These are phyloP conservation scores for Entomortierella chlamydospora DNA, from an alignment of 192 early-diverging fungal species.

Conservation along the genomic window DNA sequence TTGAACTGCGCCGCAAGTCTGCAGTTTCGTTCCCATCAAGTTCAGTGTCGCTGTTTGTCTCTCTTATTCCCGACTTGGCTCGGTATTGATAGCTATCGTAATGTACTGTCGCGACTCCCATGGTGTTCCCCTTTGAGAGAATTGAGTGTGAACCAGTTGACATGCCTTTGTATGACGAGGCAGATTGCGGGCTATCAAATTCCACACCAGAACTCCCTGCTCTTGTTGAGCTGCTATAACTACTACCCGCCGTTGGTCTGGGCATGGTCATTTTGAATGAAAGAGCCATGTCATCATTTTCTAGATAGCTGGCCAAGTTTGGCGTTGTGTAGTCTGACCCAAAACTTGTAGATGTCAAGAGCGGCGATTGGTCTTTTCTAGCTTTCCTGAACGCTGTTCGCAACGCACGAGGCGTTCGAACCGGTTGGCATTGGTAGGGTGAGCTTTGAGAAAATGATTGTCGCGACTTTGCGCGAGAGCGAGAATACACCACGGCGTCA, in stretches of 20 bases:
- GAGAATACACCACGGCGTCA: background rate
- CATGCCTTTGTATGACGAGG: too few species aligned
- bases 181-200: background rate
- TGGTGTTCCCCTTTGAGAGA: too few species aligned
- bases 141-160: too few species aligned
- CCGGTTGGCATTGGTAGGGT: constrained; percentile 26
- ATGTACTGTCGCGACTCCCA: background rate
- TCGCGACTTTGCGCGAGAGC: constrained; percentile 10
- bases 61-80: background rate
- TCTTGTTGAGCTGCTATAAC: too few species aligned
- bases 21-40: background rate
- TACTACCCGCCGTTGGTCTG: background rate
- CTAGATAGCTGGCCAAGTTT: background rate
- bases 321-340: constrained; percentile 16
- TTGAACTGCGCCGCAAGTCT: background rate
- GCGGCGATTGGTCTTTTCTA: constrained; percentile 40
- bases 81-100: background rate
- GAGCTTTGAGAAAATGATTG: constrained; percentile 7
- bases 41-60: background rate
- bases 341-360: constrained; percentile 45
- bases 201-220: background rate
- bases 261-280: background rate
- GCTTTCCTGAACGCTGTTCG: constrained; percentile 34
- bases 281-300: constrained; percentile 4
- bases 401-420: constrained; percentile 19